Evolutionary conservation across 805 yeast species (phyloP).

Genomic region (Wickerhamomyces pijperi): DNA sequence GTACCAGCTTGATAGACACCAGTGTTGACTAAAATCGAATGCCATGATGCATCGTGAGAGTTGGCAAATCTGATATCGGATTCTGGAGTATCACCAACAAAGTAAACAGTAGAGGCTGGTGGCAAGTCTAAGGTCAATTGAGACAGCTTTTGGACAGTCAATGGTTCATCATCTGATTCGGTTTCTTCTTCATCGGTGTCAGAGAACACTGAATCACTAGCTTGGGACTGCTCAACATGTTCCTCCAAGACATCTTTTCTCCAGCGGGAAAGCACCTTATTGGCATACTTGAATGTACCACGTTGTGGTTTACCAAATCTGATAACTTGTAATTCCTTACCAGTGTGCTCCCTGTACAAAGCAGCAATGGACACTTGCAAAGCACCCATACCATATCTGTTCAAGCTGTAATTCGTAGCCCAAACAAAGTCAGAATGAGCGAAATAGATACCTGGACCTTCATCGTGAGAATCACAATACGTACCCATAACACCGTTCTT

Average conservation of each 20-base stretch:
- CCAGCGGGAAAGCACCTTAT: constrained; percentile 68
- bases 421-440: constrained; percentile 90
- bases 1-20: constrained; percentile 82
- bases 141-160: constrained; percentile 34
- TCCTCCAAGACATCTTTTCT: constrained; percentile 67
- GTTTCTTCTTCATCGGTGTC: constrained; percentile 18
- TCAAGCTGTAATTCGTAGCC: constrained; percentile 78
- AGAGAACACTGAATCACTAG: constrained; percentile 21
- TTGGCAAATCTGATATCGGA: constrained; percentile 82
- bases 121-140: constrained; percentile 47
- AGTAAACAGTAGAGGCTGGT: constrained; percentile 77
- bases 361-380: constrained; percentile 83
- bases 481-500: constrained; percentile 83
- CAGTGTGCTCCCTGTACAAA: constrained; percentile 74
- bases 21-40: constrained; percentile 73
- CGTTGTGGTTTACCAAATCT: constrained; percentile 86
- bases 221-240: constrained; percentile 44
- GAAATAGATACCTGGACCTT: constrained; percentile 76
- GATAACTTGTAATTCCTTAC: constrained; percentile 66
- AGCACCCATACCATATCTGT: constrained; percentile 93
- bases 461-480: constrained; percentile 52
- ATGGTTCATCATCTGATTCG: constrained; percentile 26
- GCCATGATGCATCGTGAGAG: constrained; percentile 78
- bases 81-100: constrained; percentile 87
- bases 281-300: constrained; percentile 78